A percentile compares a stretch with the other conserved stretches of the same genome.
Conservation (phyloP, 345 rosid species). For the Corymbia maculata region DNA sequence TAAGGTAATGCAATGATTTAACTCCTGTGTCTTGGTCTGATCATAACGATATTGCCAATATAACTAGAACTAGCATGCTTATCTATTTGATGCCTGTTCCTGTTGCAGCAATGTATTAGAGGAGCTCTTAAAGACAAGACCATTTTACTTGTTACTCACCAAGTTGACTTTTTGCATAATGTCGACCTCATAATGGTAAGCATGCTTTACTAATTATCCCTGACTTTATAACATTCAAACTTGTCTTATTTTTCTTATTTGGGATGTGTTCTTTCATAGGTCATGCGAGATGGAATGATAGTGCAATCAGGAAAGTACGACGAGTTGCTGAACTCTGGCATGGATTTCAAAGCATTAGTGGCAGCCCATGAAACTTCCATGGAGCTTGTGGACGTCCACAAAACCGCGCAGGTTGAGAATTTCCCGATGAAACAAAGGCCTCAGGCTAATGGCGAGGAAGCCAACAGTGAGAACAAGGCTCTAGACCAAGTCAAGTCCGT, state of each 20-base stretch:
- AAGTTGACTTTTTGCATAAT: constrained; percentile 91
- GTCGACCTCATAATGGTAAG: constrained; percentile 74
- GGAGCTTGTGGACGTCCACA: constrained; percentile 71
- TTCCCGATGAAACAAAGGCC: constrained; percentile 25
- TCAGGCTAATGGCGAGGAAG: constrained; percentile 24
- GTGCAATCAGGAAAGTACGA: constrained; percentile 82
- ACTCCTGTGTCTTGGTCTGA: not conserved
- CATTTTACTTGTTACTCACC: constrained; percentile 83
- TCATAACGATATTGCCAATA: not conserved
- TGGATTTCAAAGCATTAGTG: constrained; percentile 71
- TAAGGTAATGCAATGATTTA: constrained; percentile 34
- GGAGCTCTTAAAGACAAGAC: constrained; percentile 84
- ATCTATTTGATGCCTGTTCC: not conserved
- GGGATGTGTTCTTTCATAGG: constrained; percentile 24
- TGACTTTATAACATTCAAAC: not conserved
- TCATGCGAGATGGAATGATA: constrained; percentile 84
- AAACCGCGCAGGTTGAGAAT: constrained; percentile 1
- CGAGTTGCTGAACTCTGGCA: constrained; percentile 39
- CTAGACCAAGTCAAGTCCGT: constrained; percentile 23
- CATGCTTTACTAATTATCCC: not conserved
- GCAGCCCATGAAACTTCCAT: constrained; percentile 81
- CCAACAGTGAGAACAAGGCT: constrained; percentile 38
- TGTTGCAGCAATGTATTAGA: constrained; percentile 73
- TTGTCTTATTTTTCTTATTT: not conserved
- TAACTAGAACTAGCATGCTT: not conserved